Evolutionary conservation across 306 rosid genomes (phyloP), one percentile per base, ranked within the genome.

Genomic region (Carpinus viminea): DNA sequence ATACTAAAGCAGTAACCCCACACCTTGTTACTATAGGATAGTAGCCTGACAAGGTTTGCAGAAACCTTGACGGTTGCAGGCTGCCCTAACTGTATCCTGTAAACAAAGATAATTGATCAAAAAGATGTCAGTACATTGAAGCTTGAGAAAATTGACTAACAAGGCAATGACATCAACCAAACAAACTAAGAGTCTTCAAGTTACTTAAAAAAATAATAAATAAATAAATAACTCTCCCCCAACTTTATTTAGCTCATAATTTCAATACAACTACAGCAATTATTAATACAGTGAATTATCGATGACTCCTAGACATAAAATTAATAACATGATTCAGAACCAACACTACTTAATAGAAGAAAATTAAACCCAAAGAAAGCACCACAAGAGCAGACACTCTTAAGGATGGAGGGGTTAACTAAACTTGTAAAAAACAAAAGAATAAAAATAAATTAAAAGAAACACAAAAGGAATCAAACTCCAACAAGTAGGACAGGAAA

Each of bases 31-130:
- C 87, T 88, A 62, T 93, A 96, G 15, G 98, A 72, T 59, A 96
- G 61, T 62, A 96, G 98, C 86, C 98, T 90, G 71, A 91, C 88
- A 51, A 96, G 98, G 82, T 96, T 96, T 17, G 99, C 99, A 60
- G 94, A 91, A 78, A 91, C 94, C 74, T 96, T 93, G 43, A 96
- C 99, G 6, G 99, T 96, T 13, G 99, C 93, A 79, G 98, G 98
- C 81, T 90, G 98, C 74, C 98, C 98, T 45, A 89, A 93, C 89
- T 96, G 99, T 78, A 96, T 91, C 71, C 99, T 95, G 87, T 16
- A 57, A 78, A 86, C 12, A 75, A 18, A 46, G 21, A 80, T 76
- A 81, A 76, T 70, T 50, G 52, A 15, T 48, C 12, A 72, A 73
- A 4, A 77, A 64, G 55, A 24, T 2, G 54, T 60, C 50, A 78